Evolutionary conservation across 2,329 filamentous ascomycete species (phyloP).

Genomic region (Berkeleyomyces basicola): DNA sequence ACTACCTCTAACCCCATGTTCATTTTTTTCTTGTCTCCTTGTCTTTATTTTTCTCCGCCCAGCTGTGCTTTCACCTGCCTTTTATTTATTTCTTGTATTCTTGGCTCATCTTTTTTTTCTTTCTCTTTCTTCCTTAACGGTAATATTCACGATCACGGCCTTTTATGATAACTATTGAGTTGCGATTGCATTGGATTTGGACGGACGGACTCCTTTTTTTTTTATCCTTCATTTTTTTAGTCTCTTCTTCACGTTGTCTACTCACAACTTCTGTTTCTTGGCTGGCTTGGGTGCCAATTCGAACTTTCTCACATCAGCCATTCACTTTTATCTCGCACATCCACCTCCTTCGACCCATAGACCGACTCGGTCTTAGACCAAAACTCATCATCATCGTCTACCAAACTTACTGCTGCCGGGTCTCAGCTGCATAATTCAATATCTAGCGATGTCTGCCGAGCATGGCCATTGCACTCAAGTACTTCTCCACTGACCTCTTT

Average conservation of each 20-base stretch:
- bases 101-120: background rate
- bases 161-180: background rate
- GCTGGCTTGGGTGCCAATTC: background rate
- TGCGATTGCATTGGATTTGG: conserved; percentile 2
- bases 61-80: background rate
- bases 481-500: too few relatives aligned
- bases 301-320: background rate
- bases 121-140: background rate
- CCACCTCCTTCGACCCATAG: too few relatives aligned
- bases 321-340: background rate
- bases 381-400: too few relatives aligned
- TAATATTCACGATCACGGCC: conserved; percentile 4
- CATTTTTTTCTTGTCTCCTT: background rate
- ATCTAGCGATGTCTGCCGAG: too few relatives aligned
- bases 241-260: background rate
- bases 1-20: background rate
- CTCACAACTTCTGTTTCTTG: background rate
- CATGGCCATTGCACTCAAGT: too few relatives aligned
- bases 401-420: too few relatives aligned
- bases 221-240: background rate
- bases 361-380: too few relatives aligned
- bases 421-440: too few relatives aligned
- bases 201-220: background rate
- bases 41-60: background rate
- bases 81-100: background rate